A percentile compares a stretch with the other conserved stretches of the same genome.
phyloP scores from a whole-genome alignment of 345 rosid genomes.

The Conringia planisiliqua region DNA sequence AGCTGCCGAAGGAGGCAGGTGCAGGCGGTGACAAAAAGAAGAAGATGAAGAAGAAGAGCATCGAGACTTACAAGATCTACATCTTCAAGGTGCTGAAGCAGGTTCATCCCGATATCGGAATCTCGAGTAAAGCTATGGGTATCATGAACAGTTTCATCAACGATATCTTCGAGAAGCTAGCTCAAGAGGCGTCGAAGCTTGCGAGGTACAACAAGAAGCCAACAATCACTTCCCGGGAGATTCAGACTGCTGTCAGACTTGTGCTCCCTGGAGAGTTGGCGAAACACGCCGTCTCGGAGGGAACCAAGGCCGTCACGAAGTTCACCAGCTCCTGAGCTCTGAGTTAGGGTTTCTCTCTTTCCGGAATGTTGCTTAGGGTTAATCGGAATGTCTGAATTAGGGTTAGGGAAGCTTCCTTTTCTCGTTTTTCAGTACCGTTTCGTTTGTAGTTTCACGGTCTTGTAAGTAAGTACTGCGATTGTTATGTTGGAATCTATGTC shows the following conservation, averaged over 20 bases:
- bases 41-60: slow-evolving; percentile 63
- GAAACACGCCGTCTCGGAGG: slow-evolving; percentile 80
- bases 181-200: slow-evolving; percentile 64
- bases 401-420: neutral
- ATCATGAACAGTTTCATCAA: slow-evolving; percentile 79
- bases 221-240: slow-evolving; percentile 72
- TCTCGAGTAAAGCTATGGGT: slow-evolving; percentile 75
- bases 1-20: slow-evolving; percentile 68
- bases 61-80: slow-evolving; percentile 87
- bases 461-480: slow-evolving; percentile 16
- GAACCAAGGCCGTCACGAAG: slow-evolving; percentile 77
- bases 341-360: neutral
- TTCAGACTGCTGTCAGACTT: slow-evolving; percentile 75
- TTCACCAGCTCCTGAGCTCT: slow-evolving; percentile 58
- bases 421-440: neutral
- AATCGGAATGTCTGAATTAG: neutral
- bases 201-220: slow-evolving; percentile 92
- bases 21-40: slow-evolving; percentile 64
- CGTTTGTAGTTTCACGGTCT: neutral
- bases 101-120: slow-evolving; percentile 60
- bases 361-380: neutral
- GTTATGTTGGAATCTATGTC: neutral
- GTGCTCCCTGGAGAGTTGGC: slow-evolving; percentile 82
- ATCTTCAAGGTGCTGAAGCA: slow-evolving; percentile 68
- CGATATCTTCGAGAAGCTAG: slow-evolving; percentile 71